Percentiles rank a stretch among this genome's conserved stretches.
These are phyloP conservation scores for Paracorniculantispora psalliotae DNA, from an alignment of 2,329 filamentous ascomycete species.

Conservation along the genomic window DNA sequence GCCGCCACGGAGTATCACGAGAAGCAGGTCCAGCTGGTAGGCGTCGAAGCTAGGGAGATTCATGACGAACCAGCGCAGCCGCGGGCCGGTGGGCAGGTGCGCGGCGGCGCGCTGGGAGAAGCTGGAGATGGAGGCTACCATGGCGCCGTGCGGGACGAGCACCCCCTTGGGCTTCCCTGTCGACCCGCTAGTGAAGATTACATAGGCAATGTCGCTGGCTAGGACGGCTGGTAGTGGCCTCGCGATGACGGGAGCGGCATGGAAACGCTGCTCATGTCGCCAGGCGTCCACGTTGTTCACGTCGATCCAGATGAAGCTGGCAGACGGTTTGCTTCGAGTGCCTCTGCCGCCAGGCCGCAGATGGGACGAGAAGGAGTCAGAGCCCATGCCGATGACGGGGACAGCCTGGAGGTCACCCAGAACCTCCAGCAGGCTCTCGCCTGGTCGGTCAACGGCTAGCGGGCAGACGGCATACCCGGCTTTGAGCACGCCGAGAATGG, in stretches of 20 bases:
- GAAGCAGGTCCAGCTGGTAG: conserved; percentile 2
- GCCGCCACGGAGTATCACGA: neutral
- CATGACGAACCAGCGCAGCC: conserved; percentile 10
- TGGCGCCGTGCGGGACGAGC: conserved; percentile 70
- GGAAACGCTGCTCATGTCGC: no score
- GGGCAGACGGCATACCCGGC: neutral
- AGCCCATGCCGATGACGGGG: conserved; percentile 12
- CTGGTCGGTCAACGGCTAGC: neutral
- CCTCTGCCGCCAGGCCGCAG: neutral
- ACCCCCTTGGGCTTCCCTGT: conserved; percentile 47
- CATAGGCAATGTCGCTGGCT: conserved; percentile 27
- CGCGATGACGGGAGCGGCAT: no score
- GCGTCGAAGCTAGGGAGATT: conserved; percentile 5
- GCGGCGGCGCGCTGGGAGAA: neutral
- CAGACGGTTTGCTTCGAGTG: conserved; percentile 22
- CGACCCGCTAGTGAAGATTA: conserved; percentile 44
- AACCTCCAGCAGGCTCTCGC: neutral
- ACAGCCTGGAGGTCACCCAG: neutral
- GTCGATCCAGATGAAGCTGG: conserved; percentile 7
- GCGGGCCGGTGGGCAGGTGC: neutral
- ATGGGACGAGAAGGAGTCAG: conserved; percentile 15
- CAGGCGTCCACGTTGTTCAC: neutral
- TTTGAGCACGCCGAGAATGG: conserved; percentile 15
- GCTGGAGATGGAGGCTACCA: neutral
- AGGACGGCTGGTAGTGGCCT: neutral